phyloP scores from a whole-genome alignment of 371 early-diverging fungal species.

The Rhizopus delemar region DNA sequence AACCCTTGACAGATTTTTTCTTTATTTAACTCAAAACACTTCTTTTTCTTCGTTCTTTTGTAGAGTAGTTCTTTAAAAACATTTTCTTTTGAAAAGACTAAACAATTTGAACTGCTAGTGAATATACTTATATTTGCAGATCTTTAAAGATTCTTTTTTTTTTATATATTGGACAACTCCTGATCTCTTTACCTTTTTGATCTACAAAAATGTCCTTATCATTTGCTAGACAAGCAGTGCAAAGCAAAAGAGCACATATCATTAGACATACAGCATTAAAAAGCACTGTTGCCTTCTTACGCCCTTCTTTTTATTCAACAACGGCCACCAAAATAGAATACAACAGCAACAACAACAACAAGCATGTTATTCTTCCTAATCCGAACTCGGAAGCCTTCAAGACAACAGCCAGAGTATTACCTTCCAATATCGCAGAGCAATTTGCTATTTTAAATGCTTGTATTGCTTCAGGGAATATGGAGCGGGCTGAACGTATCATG shows the following conservation, averaged over 20 bases:
- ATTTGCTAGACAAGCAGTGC: constrained; percentile 22
- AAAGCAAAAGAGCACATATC: constrained; percentile 5
- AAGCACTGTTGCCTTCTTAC: neutral
- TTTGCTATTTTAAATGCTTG: constrained; percentile 73
- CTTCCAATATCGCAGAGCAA: constrained; percentile 45
- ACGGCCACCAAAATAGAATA: neutral
- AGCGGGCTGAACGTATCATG: constrained; percentile 79
- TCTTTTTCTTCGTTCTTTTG: too few relatives aligned
- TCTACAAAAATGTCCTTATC: constrained; percentile 20
- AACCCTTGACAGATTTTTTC: too few relatives aligned
- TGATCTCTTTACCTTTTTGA: neutral
- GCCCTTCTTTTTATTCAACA: constrained; percentile 8
- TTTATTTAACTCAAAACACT: too few relatives aligned
- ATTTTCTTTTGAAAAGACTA: too few relatives aligned
- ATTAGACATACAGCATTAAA: neutral
- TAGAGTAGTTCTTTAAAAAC: too few relatives aligned
- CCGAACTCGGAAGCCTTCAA: constrained; percentile 36
- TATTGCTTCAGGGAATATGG: constrained; percentile 70
- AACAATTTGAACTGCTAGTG: too few relatives aligned
- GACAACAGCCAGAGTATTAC: constrained; percentile 34
- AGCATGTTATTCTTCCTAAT: constrained; percentile 43
- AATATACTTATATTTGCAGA: too few relatives aligned
- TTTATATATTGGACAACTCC: too few relatives aligned
- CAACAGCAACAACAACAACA: neutral
- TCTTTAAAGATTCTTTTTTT: too few relatives aligned